These are phyloP conservation scores for Ogataea methanolica DNA, from an alignment of 805 yeast species.

Conservation along the genomic window DNA sequence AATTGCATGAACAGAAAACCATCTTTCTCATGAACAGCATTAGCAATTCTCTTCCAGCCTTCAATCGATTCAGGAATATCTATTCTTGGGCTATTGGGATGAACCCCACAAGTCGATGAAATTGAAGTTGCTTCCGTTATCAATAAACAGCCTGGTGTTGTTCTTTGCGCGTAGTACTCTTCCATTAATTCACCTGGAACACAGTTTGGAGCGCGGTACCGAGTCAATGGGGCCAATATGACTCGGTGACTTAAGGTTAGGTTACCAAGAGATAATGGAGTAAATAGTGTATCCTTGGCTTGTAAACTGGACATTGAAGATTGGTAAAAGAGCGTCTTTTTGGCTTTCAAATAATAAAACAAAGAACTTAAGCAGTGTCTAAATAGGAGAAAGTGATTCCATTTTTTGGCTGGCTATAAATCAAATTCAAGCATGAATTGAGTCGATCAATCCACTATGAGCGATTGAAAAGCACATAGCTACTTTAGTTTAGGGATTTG, in stretches of 20 bases:
- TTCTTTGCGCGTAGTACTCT: constrained; percentile 30
- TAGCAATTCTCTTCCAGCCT: constrained; percentile 38
- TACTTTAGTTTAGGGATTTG: too few species aligned
- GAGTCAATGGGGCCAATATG: constrained; percentile 44
- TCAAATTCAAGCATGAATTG: too few species aligned
- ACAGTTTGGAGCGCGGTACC: constrained; percentile 32
- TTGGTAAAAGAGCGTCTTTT: too few species aligned
- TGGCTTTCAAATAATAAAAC: too few species aligned
- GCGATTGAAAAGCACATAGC: too few species aligned
- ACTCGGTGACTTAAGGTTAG: constrained; percentile 33
- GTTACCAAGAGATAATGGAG: constrained; percentile 36
- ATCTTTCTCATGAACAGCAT: constrained; percentile 40
- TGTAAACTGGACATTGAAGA: background rate
- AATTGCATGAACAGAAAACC: constrained; percentile 39
- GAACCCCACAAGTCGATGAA: constrained; percentile 21
- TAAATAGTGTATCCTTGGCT: constrained; percentile 23
- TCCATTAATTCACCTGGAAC: constrained; percentile 29
- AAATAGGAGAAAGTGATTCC: too few species aligned
- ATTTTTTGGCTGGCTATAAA: too few species aligned
- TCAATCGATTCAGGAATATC: constrained; percentile 23
- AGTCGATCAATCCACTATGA: too few species aligned
- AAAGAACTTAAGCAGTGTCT: too few species aligned
- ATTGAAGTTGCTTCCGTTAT: constrained; percentile 33
- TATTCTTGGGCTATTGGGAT: constrained; percentile 16
- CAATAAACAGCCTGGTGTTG: constrained; percentile 30